Conservation (phyloP, 2,329 filamentous ascomycete genomes). For the Pestalotiopsis sp. region DNA sequence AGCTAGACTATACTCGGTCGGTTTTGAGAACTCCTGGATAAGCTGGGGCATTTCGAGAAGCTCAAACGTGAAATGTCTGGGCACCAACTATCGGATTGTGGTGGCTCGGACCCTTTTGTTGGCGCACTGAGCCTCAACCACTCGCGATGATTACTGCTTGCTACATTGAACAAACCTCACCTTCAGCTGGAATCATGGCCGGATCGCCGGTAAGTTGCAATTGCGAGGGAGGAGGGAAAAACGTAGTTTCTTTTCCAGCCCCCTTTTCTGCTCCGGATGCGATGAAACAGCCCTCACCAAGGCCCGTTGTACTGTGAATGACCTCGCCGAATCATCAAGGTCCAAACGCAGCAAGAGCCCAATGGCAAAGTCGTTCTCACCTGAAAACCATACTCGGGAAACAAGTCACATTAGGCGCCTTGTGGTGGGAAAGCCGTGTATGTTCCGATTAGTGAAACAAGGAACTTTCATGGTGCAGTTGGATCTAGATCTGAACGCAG, state of each 20-base stretch:
- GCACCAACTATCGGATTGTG: conserved; percentile 3
- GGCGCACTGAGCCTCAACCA: conserved; percentile 10
- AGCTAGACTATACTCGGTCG: not conserved
- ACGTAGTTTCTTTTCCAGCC: not conserved
- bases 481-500: not conserved
- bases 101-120: conserved; percentile 11
- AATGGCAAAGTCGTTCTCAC: not conserved
- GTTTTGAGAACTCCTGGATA: not conserved
- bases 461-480: not conserved
- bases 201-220: not conserved
- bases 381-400: not conserved
- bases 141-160: not conserved
- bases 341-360: not conserved
- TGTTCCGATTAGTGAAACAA: not conserved
- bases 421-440: not conserved
- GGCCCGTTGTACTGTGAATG: too few species aligned
- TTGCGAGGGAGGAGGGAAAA: not conserved
- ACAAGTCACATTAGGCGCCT: not conserved
- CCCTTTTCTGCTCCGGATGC: not conserved
- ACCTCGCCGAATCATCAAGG: not conserved
- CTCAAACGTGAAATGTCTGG: conserved; percentile 13
- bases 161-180: not conserved
- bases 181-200: not conserved
- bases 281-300: not conserved
- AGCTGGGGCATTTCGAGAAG: not conserved